Conservation (phyloP, 345 rosid species). For the Syzygium oleosum region DNA sequence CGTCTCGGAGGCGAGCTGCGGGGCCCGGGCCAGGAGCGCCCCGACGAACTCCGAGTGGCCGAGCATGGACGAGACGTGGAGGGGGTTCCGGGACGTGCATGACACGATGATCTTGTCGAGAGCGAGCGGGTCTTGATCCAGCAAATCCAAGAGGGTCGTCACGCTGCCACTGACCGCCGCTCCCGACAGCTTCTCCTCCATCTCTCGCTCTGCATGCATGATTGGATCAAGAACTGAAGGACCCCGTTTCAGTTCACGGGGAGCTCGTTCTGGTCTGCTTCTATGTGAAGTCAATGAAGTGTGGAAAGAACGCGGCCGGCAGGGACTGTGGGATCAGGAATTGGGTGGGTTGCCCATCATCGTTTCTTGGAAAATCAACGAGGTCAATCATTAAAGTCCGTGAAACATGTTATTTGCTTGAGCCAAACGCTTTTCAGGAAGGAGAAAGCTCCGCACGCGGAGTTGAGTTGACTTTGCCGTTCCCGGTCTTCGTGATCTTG, state of each 20-base stretch:
- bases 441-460: background rate
- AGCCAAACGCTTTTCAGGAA: background rate
- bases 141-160: background rate
- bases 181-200: background rate
- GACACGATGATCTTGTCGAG: constrained; percentile 2
- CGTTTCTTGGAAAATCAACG: background rate
- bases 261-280: background rate
- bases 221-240: background rate
- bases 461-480: background rate
- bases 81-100: constrained; percentile 2
- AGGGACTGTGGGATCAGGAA: background rate
- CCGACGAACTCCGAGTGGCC: constrained; percentile 9
- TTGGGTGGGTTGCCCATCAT: background rate
- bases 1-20: constrained; percentile 4
- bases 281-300: background rate
- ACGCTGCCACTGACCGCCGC: constrained; percentile 10
- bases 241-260: background rate
- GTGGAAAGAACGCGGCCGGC: background rate
- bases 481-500: background rate
- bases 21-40: background rate
- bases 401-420: background rate
- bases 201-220: background rate
- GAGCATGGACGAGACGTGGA: constrained; percentile 8
- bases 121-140: constrained; percentile 4
- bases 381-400: background rate